Percentiles rank a stretch among this genome's conserved stretches.
Conservation (phyloP, 495 filamentous ascomycete genomes). For the Gamarada debralockiae region DNA sequence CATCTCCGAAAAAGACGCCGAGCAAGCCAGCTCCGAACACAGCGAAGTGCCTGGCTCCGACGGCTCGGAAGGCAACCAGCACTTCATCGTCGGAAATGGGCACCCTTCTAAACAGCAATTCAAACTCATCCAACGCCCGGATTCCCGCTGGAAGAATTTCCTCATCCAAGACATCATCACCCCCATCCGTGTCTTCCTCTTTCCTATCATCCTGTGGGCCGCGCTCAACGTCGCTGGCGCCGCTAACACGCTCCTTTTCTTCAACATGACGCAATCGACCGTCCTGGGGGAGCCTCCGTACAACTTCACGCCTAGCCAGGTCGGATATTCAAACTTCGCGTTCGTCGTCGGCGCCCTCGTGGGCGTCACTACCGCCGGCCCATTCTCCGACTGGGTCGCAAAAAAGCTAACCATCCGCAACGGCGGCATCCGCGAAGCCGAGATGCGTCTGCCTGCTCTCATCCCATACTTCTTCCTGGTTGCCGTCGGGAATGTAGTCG, state of each 20-base stretch:
- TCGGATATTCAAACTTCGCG: conserved; percentile 48
- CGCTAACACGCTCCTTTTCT: neutral
- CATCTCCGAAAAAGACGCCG: neutral
- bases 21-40: neutral
- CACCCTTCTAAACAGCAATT: conserved; percentile 52
- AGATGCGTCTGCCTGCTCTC: conserved; percentile 50
- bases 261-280: neutral
- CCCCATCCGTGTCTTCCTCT: neutral
- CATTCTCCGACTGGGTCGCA: conserved; percentile 52
- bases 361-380: conserved; percentile 52
- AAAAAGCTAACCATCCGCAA: conserved; percentile 50
- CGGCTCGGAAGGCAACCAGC: too few relatives aligned
- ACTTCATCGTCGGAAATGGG: conserved; percentile 34
- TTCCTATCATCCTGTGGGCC: neutral
- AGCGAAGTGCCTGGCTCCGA: too few relatives aligned
- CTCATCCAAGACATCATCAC: conserved; percentile 6
- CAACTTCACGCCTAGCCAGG: conserved; percentile 46
- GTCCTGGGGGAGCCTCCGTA: conserved; percentile 24
- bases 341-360: conserved; percentile 48
- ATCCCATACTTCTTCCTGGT: neutral
- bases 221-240: neutral
- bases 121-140: conserved; percentile 40
- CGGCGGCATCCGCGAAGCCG: conserved; percentile 55
- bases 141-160: conserved; percentile 36
- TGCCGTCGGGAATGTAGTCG: neutral